Base-by-base conservation (phyloP, 2,329 filamentous ascomycete genomes). In the Helicocarpus griseus region DNA sequence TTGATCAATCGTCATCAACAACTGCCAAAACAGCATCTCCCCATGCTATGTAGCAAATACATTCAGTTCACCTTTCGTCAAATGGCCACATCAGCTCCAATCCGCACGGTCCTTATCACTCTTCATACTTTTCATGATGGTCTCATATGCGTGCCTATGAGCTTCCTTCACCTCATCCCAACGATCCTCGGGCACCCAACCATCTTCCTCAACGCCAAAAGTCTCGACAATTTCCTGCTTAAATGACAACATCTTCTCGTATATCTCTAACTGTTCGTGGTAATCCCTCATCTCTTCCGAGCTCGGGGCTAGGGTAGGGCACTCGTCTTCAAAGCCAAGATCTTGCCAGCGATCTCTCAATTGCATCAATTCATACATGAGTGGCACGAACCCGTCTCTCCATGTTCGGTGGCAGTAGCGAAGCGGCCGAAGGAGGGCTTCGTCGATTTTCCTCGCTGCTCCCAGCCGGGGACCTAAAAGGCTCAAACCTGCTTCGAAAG, bases 401-500 rank as follows among this genome's bases (percentile, higher is more conserved):
- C 68, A 75, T 8, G 69, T 71, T 49, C 64, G 63, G 52, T 68
- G 63, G 56, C 63, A 67, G 58, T 72, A 73, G 31, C 60, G 63
- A 54, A 74, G 71, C 24, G 65, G 69, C 36, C 68, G 62, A 48
- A 72, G 61, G 5, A 70, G 59, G 26, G 58, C 58, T 43, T 71
- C 60, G 29, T 73, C 60, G 52, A 70, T 65, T 35, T 60, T 63
- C 53, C 65, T 63, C 6, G 51, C 28, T 48, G 41, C 49, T 39
- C 31, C 53, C 22, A 58, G 49, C 3, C 53, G 50, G 7, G 56
- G 56, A 49, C 50, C 54, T 22, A 57, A 49, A 50, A 57, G 50
- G 1, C 38, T 49, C 33, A 48, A 53, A 26, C 54, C 52, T 53
- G 39, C 28, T 47, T 56, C 61, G 55, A 61, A 73, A 33, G 66